Base-by-base conservation (phyloP, 345 rosid genomes). In the Hibiscus trionum region DNA sequence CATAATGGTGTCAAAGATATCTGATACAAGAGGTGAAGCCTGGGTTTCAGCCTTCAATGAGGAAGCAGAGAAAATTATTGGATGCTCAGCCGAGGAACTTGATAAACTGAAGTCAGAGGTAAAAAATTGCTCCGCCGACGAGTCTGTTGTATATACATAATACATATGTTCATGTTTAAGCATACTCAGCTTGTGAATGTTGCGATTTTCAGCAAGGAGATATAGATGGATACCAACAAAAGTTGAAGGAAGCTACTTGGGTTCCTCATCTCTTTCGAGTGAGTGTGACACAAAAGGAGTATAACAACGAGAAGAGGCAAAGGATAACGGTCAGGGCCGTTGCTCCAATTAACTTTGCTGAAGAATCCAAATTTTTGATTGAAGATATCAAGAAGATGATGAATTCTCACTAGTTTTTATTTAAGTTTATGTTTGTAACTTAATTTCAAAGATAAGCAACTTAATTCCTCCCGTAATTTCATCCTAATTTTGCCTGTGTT, bases 41-140 rank as follows among this genome's bases (percentile, higher is more conserved):
- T 93, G 90, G 92, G 35, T 91, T 53, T 88, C 93, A 64, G 53
- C 91, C 70, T 93, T 93, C 79, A 93, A 91, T 53, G 84, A 88
- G 0, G 93, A 90, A 78, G 97, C 94, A 27, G 94, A 93, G 80
- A 82, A 61, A 67, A 84, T 91, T 24, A 76, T 93, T 33, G 93
- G 96, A 21, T 88, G 88, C 77, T 75, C 96, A 72, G 96, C 97
- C 61, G 91, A 90, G 69, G 98, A 88, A 78, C 96, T 93, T 66
- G 85, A 90, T 77, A 78, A 75, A 70, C 77, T 90, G 74, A 88
- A 76, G 80, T 85, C 89, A 71, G 75, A 84, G 93, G 98, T 91
- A 81, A 73, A 47, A 47, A 0, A n/a, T 37, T 56, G 2, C 69
- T 42, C 33, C 11, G n/a, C 69, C n/a, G 1, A 21, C 11, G 33